Base-by-base conservation (phyloP, 129 eudicot genomes). In the Ambrosia artemisiifolia region DNA sequence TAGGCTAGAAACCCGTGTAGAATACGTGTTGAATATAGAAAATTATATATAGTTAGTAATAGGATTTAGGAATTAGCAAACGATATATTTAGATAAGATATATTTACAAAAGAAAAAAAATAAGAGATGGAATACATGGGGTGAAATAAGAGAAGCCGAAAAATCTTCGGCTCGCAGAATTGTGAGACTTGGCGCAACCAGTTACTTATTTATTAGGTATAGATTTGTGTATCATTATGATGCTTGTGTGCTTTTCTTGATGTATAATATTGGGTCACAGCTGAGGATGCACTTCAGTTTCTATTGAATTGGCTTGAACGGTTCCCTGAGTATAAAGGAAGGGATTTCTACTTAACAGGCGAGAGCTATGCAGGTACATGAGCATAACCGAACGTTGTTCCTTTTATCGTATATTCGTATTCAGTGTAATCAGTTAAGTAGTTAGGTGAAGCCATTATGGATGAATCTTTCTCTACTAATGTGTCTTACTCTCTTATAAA, bases 281-380 rank as follows among this genome's bases (percentile, higher is more conserved):
- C 99, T 78, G 77, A 78, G 42, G 99, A 95, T 60, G 79, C 95
- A 50, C 79, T 95, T 33, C 74, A 62, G 28, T 95, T 95, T 91
- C 63, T 95, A 53, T 55, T 88, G 78, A 76, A 84, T 67, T 95
- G 99, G 99, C 75, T 95, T 63, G 88, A 91, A 77, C 89, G 97
- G 14, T 95, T 95, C 69, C 97, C 97, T 75, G 88, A 95, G 70
- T 95, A 88, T 77, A 86, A 88, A 72, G 99, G 96, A 81, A 84
- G 99, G 80, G 97, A 95, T 51, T 86, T 95, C 70, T 95, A 88
- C 47, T 57, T 95, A 6, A 24, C 87, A 17, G 99, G 99, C 78
- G 99, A 95, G 72, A 90, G 99, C 80, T 95, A 95, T 83, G 97
- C 91, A 79, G 99, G 99, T 95, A 79, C 36, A 64, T 33, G 7